Percentiles rank a stretch among this genome's conserved stretches.
phyloP scores from a whole-genome alignment of 2,329 filamentous ascomycete species.

The Phyllosticta citriasiana region DNA sequence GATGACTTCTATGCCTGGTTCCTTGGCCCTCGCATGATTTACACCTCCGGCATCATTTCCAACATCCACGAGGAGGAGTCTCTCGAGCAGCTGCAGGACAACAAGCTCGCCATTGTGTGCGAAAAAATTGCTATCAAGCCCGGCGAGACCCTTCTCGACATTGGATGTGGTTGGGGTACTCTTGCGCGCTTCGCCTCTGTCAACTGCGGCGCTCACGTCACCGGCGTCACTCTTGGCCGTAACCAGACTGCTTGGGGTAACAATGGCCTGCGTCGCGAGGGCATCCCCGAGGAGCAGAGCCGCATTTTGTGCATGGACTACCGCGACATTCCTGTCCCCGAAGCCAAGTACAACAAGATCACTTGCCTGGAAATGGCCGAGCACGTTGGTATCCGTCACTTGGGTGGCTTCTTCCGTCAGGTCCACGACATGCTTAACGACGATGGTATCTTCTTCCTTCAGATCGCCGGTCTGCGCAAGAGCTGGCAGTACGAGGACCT shows the following conservation, averaged over 20 bases:
- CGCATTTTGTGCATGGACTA: conserved; percentile 94
- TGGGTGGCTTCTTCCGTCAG: conserved; percentile 70
- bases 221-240: conserved; percentile 85
- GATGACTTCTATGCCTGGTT: conserved; percentile 99
- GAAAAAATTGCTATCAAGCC: conserved; percentile 83
- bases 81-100: conserved; percentile 93
- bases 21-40: conserved; percentile 96
- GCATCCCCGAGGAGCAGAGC: conserved; percentile 78
- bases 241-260: conserved; percentile 99
- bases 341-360: conserved; percentile 82
- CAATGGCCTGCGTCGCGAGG: conserved; percentile 70
- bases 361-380: conserved; percentile 98
- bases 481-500: conserved; percentile 97
- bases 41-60: conserved; percentile 89
- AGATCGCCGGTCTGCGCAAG: conserved; percentile 89
- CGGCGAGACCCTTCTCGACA: conserved; percentile 79
- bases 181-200: conserved; percentile 85
- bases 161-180: conserved; percentile 97
- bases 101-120: conserved; percentile 90
- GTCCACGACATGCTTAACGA: conserved; percentile 94
- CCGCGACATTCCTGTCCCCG: conserved; percentile 76
- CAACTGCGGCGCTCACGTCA: conserved; percentile 78
- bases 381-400: conserved; percentile 91
- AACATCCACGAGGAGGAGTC: conserved; percentile 80
- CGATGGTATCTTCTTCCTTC: conserved; percentile 90